Evolutionary conservation across 108 stramenopile species (phyloP).

Genomic region (Cyclotella cryptica): DNA sequence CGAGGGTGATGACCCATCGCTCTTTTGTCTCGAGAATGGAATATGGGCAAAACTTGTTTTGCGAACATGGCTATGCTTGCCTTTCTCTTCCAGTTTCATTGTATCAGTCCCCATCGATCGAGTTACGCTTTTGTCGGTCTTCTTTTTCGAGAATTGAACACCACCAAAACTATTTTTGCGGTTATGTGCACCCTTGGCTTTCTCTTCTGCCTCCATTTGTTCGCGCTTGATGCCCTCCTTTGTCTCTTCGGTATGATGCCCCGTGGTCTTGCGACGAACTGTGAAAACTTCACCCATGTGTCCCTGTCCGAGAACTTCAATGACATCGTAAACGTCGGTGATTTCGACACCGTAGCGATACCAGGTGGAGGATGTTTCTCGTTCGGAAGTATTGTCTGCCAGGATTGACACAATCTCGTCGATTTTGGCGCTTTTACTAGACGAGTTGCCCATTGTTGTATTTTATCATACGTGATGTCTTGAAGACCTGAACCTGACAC

Average conservation of each 20-base stretch:
- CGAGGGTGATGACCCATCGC: neutral
- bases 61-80: neutral
- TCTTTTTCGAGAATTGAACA: neutral
- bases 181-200: neutral
- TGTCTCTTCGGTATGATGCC: conserved; percentile 40
- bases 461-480: no score
- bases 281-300: conserved; percentile 68
- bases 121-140: neutral
- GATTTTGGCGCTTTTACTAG: conserved; percentile 5
- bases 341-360: conserved; percentile 57
- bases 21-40: conserved; percentile 2
- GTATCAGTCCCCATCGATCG: no score
- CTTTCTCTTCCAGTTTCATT: neutral
- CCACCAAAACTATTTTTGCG: conserved; percentile 1
- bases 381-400: conserved; percentile 30
- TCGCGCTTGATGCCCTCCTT: conserved; percentile 6
- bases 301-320: conserved; percentile 53
- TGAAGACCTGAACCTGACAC: no score
- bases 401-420: conserved; percentile 18
- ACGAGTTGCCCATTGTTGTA: conserved; percentile 19
- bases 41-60: neutral
- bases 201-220: conserved; percentile 17
- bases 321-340: conserved; percentile 60
- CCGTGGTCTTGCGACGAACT: conserved; percentile 54
- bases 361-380: conserved; percentile 57